phyloP scores from a whole-genome alignment of 306 rosid species.

The Spatholobus suberectus region DNA sequence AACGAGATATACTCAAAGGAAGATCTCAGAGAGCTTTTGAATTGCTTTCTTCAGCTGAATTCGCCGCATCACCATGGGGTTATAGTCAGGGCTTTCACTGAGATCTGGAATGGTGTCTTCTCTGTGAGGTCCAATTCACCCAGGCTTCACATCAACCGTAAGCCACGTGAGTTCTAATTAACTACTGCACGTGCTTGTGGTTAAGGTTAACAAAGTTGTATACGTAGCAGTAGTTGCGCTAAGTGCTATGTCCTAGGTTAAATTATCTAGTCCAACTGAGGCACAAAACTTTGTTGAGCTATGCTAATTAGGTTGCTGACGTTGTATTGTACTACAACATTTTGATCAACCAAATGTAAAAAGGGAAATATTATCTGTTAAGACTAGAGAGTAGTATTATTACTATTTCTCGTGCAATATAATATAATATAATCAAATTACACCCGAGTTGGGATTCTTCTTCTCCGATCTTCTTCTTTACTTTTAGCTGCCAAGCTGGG shows the following conservation, averaged over 20 bases:
- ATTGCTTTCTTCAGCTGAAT: constrained; percentile 85
- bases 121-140: constrained; percentile 50
- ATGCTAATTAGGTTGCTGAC: constrained; percentile 21
- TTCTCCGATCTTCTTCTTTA: not conserved
- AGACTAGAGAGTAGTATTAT: not conserved
- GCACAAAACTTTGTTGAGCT: constrained; percentile 25
- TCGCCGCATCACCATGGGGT: constrained; percentile 81
- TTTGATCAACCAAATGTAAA: constrained; percentile 33
- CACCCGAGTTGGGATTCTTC: not conserved
- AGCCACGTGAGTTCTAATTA: constrained; percentile 56
- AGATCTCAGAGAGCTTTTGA: constrained; percentile 77
- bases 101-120: constrained; percentile 89
- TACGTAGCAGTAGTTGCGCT: constrained; percentile 13
- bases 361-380: not conserved
- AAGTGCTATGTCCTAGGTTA: constrained; percentile 13
- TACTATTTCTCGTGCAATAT: not conserved
- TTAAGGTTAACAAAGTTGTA: constrained; percentile 11
- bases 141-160: constrained; percentile 43
- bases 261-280: not conserved
- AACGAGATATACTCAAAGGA: constrained; percentile 88
- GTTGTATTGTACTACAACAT: constrained; percentile 16
- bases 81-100: constrained; percentile 85
- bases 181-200: constrained; percentile 25
- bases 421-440: not conserved
- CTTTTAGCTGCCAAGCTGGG: not conserved